Base-by-base conservation (phyloP, 106 monocot genomes). In the Iris macrosiphon region DNA sequence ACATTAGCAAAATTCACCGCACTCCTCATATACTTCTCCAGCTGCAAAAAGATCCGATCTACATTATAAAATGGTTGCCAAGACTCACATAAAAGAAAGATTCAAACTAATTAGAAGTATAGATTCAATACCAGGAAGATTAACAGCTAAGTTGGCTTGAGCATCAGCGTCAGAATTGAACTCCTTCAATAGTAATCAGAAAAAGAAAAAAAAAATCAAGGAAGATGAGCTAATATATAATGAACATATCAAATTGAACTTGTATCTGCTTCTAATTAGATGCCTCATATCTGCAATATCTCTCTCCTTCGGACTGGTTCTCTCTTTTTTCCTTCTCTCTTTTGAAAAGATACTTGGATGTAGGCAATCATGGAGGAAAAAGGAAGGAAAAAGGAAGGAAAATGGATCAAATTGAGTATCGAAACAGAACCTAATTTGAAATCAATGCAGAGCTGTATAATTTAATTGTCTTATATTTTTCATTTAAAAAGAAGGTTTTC, bases 121-220 rank as follows among this genome's bases (percentile, higher is more conserved):
- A 11, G 20, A n/a, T 20, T 26, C 18, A 62, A 34, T 53, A 83
- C 88, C 46, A 52, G 54, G 69, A 32, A 88, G 82, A 65, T 66
- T 59, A 54, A 67, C 48, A 25, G 68, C 88, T 37, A 72, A 47
- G 48, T 88, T 88, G 30, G 88, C 88, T 70, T 79, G 47, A 60
- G 56, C 71, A 65, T 88, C 88, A 57, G 88, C 88, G 66, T 56
- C 75, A 16, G 75, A 26, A 67, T 88, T 88, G 40, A 79, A 72
- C 48, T 82, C 88, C 88, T 88, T 33, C 43, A 73, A 47, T 45
- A 45, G 26, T 15, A 54, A 49, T 10, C 23, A n/a, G n/a, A n/a
- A n/a, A n/a, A n/a, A 45, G 45, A 9, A 49, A 38, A 4, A 25
- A 23, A 29, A 17, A 16, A 4, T 13, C 0, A 23, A 6, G n/a